Conservation (phyloP, 169 alveolate species). For the Plasmodium blacklocki region DNA sequence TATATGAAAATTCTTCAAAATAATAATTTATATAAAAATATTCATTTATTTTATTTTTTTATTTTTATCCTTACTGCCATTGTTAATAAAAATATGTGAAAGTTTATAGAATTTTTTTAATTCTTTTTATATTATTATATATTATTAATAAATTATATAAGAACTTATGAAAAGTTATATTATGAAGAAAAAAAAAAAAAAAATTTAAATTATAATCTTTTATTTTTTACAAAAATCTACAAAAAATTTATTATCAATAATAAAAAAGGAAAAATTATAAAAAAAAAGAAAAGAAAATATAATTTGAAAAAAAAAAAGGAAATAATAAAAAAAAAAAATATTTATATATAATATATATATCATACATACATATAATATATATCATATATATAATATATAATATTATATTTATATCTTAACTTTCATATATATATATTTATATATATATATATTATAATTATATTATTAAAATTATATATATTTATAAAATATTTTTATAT, state of each 20-base stretch:
- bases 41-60: no score
- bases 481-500: not conserved
- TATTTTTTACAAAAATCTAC: slow-evolving; percentile 5
- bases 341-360: not conserved
- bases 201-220: not conserved
- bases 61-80: slow-evolving; percentile 52
- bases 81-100: slow-evolving; percentile 2
- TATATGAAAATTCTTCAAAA: not conserved
- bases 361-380: slow-evolving; percentile 4
- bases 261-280: slow-evolving; percentile 9
- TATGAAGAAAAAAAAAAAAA: not conserved
- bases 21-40: not conserved
- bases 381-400: not conserved
- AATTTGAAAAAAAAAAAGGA: not conserved
- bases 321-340: slow-evolving; percentile 4
- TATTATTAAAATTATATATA: not conserved
- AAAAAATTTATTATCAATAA: slow-evolving; percentile 7
- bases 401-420: not conserved
- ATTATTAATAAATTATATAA: no score
- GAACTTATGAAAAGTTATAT: no score
- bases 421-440: not conserved
- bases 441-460: not conserved
- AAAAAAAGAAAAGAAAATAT: not conserved
- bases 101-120: not conserved
- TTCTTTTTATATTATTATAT: not conserved